phyloP scores from a whole-genome alignment of 2,329 filamentous ascomycete species.

The Neofusicoccum parvum region DNA sequence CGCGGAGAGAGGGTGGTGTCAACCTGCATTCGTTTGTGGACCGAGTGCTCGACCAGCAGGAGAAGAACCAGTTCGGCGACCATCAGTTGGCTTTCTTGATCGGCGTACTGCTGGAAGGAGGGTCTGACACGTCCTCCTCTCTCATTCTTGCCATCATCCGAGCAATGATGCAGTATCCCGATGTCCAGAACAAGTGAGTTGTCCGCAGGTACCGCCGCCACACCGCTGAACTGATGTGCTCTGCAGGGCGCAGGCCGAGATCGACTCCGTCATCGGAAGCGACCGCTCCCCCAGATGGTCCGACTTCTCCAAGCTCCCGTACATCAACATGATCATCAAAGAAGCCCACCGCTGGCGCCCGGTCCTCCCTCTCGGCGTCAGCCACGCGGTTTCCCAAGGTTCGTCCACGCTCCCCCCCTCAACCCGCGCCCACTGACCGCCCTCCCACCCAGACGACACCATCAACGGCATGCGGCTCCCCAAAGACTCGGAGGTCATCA shows the following conservation, averaged over 20 bases:
- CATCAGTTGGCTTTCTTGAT: conserved; percentile 41
- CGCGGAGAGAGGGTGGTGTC: conserved; percentile 26
- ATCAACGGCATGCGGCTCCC: background rate
- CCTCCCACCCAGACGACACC: conserved; percentile 22
- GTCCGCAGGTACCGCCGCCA: background rate
- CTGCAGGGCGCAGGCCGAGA: conserved; percentile 31
- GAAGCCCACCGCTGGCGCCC: conserved; percentile 40
- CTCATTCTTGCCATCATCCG: conserved; percentile 41
- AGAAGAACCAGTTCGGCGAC: background rate
- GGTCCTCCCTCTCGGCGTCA: conserved; percentile 30
- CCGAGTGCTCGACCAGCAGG: conserved; percentile 27
- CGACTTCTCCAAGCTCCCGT: conserved; percentile 35
- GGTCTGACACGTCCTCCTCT: conserved; percentile 40
- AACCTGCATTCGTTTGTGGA: conserved; percentile 31
- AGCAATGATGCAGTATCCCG: conserved; percentile 32
- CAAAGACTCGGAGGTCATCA: background rate
- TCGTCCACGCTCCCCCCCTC: background rate
- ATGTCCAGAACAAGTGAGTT: conserved; percentile 28
- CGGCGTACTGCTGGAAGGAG: conserved; percentile 39
- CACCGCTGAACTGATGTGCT: background rate
- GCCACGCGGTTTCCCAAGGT: conserved; percentile 45
- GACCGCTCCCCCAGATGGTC: conserved; percentile 32
- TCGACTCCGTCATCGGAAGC: conserved; percentile 32
- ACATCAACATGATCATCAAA: conserved; percentile 35
- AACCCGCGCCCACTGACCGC: conserved; percentile 24